Conservation (phyloP, 768 basidiomycete species). For the Clathrus columnatus region DNA sequence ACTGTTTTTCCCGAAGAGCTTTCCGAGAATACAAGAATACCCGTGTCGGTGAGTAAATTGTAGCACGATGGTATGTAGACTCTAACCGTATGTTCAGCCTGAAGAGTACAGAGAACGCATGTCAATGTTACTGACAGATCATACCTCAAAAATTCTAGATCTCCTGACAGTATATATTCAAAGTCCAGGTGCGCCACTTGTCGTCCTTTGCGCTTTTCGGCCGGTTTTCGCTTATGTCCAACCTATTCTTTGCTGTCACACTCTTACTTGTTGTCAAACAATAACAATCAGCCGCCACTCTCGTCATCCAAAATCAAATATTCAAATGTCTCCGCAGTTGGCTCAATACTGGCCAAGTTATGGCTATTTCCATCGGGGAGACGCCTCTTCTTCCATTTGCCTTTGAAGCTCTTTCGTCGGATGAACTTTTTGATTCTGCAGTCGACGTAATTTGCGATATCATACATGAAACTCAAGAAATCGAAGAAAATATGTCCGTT, state of each 20-base stretch:
- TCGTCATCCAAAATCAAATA: slow-evolving; percentile 66
- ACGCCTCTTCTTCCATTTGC: slow-evolving; percentile 74
- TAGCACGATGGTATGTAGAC: neutral
- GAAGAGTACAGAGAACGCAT: slow-evolving; percentile 62
- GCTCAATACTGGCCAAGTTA: slow-evolving; percentile 81
- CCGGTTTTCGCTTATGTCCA: slow-evolving; percentile 3
- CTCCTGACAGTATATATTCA: slow-evolving; percentile 82
- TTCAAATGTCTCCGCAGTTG: slow-evolving; percentile 83
- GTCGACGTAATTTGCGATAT: slow-evolving; percentile 89
- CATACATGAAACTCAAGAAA: slow-evolving; percentile 97
- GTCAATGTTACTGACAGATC: slow-evolving; percentile 52
- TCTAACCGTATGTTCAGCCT: slow-evolving; percentile 32
- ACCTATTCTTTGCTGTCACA: neutral
- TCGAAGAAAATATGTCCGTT: slow-evolving; percentile 85
- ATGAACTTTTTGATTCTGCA: slow-evolving; percentile 86
- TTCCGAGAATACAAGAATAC: slow-evolving; percentile 74
- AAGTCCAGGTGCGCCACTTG: slow-evolving; percentile 58
- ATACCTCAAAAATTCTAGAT: slow-evolving; percentile 64
- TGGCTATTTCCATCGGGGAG: slow-evolving; percentile 49
- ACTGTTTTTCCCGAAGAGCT: slow-evolving; percentile 88
- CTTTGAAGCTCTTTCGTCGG: slow-evolving; percentile 77
- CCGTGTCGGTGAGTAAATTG: slow-evolving; percentile 61
- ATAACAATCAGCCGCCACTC: slow-evolving; percentile 63
- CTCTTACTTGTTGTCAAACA: neutral
- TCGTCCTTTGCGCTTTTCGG: neutral